Base-by-base conservation (phyloP, 306 rosid genomes). In the Notholithocarpus densiflorus region DNA sequence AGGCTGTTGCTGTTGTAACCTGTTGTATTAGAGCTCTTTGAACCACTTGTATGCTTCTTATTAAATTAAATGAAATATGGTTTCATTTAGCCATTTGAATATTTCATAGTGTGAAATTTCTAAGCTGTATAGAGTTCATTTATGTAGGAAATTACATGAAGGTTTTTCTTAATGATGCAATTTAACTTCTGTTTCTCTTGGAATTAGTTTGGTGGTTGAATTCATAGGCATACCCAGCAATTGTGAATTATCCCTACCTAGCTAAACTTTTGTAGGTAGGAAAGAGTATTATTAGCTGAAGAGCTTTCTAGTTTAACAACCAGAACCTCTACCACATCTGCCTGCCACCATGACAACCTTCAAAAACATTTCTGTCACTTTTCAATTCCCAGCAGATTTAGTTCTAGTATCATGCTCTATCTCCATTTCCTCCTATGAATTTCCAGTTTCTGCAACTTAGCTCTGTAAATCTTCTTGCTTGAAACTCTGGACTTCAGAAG, bases 1-100 rank as follows among this genome's bases (percentile, higher is more conserved):
- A 43, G 48, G 71, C 78, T 61, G 52, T 15, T 65, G 76, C 52
- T 82, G 78, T 71, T 80, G 75, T 61, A 60, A 55, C 79, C 74
- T 74, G 57, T 48, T 80, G 61, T 76, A 27, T n/a, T 83, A 4
- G 43, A 31, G 73, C 26, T 52, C 18, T 61, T 55, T 11, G 17
- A 77, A 75, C 76, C 23, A 21, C 15, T 74, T 69, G 20, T 70
- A 59, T 76, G 51, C 55, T 34, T 78, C 78, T 65, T 82, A 53
- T 72, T 32, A 48, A 24, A 45, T 68, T 81, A 60, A 60, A 29
- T 84, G 79, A 68, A 72, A 53, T 53, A 52, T 53, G 37, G 53
- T 27, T 45, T 61, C 15, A 13, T 1, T 8, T n/a, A 26, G 57
- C 10, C 29, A 3, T 31, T 43, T 48, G 75, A 56, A 62, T 15